These are phyloP conservation scores for Wickerhamiella brachini DNA, from an alignment of 805 yeast species.

Conservation along the genomic window DNA sequence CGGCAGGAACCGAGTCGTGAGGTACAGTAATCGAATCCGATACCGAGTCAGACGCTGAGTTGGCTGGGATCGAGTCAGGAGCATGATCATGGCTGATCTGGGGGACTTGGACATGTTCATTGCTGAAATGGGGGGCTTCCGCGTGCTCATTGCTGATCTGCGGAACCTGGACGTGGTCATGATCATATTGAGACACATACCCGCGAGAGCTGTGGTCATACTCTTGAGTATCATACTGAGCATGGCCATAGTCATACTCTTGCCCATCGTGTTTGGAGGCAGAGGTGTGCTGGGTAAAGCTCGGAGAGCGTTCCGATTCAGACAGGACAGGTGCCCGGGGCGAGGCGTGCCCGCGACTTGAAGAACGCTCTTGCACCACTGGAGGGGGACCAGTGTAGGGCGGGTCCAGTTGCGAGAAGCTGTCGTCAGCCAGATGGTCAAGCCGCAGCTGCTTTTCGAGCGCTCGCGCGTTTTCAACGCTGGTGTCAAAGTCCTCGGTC, in stretches of 20 bases:
- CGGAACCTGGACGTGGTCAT: too few species aligned
- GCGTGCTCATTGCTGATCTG: too few species aligned
- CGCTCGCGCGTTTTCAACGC: not conserved
- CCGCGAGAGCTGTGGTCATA: too few species aligned
- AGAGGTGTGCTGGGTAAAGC: not conserved
- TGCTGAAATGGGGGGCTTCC: too few species aligned
- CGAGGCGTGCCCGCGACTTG: not conserved
- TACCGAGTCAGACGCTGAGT: too few species aligned
- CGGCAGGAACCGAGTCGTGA: too few species aligned
- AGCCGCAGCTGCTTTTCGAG: constrained; percentile 1
- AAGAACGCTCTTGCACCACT: not conserved
- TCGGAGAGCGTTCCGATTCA: too few species aligned
- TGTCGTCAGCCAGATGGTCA: not conserved
- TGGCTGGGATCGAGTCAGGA: not conserved
- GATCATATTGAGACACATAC: too few species aligned
- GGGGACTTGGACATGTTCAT: too few species aligned
- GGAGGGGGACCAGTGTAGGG: not conserved
- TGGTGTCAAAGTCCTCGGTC: not conserved
- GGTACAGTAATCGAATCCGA: too few species aligned
- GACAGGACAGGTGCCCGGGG: not conserved
- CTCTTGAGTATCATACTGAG: too few species aligned
- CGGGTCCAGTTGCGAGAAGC: not conserved
- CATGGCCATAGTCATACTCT: not conserved
- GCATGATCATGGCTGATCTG: not conserved
- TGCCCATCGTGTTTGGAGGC: not conserved